Conservation (phyloP, 192 early-diverging fungal genomes). For the Entophlyctis luteolus region DNA sequence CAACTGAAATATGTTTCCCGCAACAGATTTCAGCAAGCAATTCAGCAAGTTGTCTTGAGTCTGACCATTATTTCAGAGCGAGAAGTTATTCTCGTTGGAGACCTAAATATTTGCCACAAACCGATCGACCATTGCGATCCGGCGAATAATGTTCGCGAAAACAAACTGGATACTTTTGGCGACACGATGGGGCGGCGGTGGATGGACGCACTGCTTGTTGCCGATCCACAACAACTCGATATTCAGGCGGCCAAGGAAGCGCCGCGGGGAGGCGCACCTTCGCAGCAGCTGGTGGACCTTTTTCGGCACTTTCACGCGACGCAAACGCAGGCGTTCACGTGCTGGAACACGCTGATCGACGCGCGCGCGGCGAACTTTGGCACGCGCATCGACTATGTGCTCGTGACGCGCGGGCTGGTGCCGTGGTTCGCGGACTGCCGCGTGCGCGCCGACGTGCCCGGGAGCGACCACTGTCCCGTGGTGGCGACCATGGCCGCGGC, state of each 20-base stretch:
- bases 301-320: constrained; percentile 63
- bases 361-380: constrained; percentile 47
- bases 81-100: constrained; percentile 30
- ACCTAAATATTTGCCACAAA: constrained; percentile 60
- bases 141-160: constrained; percentile 49
- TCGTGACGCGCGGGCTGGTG: constrained; percentile 48
- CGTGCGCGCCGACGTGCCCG: constrained; percentile 57
- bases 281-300: constrained; percentile 61
- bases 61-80: constrained; percentile 9
- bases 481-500: constrained; percentile 18
- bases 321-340: constrained; percentile 12
- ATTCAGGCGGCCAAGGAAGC: neutral
- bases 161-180: constrained; percentile 50
- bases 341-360: constrained; percentile 31
- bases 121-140: constrained; percentile 75
- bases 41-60: neutral
- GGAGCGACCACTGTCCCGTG: constrained; percentile 83
- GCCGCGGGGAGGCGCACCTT: constrained; percentile 40
- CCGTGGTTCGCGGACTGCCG: constrained; percentile 60
- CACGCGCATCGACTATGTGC: constrained; percentile 74
- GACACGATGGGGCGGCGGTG: constrained; percentile 58
- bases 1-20: too few relatives aligned
- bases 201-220: constrained; percentile 55
- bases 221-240: constrained; percentile 38
- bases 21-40: constrained; percentile 28